A percentile compares a stretch with the other conserved stretches of the same genome.
Evolutionary conservation across 768 basidiomycete species (phyloP).

Genomic region (Hirschioporus abietinus): DNA sequence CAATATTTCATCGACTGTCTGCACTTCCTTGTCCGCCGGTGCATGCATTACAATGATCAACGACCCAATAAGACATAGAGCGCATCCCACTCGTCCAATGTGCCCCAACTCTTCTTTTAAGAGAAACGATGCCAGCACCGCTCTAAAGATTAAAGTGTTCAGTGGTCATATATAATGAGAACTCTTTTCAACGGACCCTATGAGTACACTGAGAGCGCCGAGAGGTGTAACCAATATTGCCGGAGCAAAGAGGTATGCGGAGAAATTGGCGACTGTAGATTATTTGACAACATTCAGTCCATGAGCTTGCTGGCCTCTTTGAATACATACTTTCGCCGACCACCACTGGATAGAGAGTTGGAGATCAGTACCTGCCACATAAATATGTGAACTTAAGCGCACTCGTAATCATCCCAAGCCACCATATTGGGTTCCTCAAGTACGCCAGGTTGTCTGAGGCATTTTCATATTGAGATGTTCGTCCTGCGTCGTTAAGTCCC

Average conservation of each 20-base stretch:
- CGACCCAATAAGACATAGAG: slow-evolving; percentile 79
- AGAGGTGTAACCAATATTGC: slow-evolving; percentile 97
- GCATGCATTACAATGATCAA: slow-evolving; percentile 95
- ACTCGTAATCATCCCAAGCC: slow-evolving; percentile 93
- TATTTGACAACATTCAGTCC: slow-evolving; percentile 4
- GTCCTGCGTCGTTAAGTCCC: slow-evolving; percentile 87
- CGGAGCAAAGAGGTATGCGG: slow-evolving; percentile 96
- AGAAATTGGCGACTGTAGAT: slow-evolving; percentile 79
- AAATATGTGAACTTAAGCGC: slow-evolving; percentile 29
- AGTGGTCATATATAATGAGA: slow-evolving; percentile 8
- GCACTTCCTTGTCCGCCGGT: slow-evolving; percentile 89
- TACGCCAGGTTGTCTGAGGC: slow-evolving; percentile 85
- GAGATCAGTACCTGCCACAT: background rate
- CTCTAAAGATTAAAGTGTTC: slow-evolving; percentile 42
- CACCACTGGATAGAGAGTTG: slow-evolving; percentile 53
- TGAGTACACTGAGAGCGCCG: slow-evolving; percentile 93
- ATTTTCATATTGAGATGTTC: slow-evolving; percentile 40
- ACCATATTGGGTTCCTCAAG: slow-evolving; percentile 91
- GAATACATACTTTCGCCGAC: slow-evolving; percentile 74
- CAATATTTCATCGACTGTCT: slow-evolving; percentile 91
- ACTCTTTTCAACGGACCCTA: slow-evolving; percentile 59
- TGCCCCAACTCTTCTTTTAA: slow-evolving; percentile 93
- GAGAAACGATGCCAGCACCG: slow-evolving; percentile 88
- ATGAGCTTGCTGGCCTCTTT: slow-evolving; percentile 1
- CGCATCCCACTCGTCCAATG: slow-evolving; percentile 83